Percentiles rank a stretch among this genome's conserved stretches.
Conservation (phyloP, 2,329 filamentous ascomycete species). For the Colletotrichum sp. region DNA sequence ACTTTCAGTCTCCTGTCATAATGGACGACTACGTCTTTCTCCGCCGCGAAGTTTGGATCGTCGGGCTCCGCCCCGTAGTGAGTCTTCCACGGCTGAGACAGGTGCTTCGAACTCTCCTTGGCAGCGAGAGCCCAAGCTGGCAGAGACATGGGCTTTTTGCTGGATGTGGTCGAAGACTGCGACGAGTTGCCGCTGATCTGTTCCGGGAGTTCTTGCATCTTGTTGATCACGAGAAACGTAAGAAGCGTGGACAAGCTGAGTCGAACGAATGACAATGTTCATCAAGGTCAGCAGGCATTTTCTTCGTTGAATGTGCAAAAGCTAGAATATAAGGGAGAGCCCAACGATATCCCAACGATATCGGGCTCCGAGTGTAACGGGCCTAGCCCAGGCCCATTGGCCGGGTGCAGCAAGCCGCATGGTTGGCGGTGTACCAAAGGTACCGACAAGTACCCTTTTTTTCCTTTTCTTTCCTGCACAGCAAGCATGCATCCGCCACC, state of each 20-base stretch:
- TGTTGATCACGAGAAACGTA: not conserved
- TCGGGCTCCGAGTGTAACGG: no score
- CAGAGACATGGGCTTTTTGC: not conserved
- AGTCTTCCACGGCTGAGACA: not conserved
- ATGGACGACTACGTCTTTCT: not conserved
- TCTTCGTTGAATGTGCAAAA: no score
- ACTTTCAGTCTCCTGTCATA: not conserved
- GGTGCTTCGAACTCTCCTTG: not conserved
- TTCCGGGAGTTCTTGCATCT: not conserved
- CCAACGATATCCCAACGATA: no score
- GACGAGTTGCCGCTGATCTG: not conserved
- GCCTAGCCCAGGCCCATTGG: no score
- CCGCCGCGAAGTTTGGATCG: accelerated
- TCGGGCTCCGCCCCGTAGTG: not conserved
- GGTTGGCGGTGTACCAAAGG: no score
- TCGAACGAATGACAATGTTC: no score
- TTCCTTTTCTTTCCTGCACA: no score
- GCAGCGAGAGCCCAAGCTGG: not conserved
- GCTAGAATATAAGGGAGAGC: no score
- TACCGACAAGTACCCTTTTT: no score
- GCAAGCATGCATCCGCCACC: no score
- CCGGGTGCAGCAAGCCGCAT: no score
- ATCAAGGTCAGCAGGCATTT: no score
- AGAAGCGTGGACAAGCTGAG: accelerated
- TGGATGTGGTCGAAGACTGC: accelerated